Evolutionary conservation across 2,329 filamentous ascomycete species (phyloP).

Genomic region (Dactylellina cionopaga): DNA sequence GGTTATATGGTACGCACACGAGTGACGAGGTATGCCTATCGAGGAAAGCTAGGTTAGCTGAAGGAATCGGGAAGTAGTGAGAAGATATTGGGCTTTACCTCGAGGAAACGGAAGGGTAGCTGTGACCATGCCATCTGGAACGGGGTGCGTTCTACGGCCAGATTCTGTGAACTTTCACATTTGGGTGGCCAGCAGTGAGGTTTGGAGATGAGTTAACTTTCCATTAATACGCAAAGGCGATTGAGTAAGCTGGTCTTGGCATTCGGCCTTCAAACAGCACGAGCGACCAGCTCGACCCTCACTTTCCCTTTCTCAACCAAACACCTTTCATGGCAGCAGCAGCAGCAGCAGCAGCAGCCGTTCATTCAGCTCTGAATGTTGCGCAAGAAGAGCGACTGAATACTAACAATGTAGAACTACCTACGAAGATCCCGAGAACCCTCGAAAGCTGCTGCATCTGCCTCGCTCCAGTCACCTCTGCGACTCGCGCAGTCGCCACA

Average conservation of each 20-base stretch:
- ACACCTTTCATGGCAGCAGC: constrained; percentile 25
- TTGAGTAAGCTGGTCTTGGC: constrained; percentile 50
- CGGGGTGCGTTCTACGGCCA: constrained; percentile 1
- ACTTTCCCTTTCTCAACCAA: background rate
- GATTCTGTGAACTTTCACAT: constrained; percentile 2
- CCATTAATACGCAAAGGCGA: background rate
- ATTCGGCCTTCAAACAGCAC: background rate
- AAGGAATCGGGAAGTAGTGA: background rate
- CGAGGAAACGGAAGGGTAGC: constrained; percentile 39
- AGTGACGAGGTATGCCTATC: constrained; percentile 45
- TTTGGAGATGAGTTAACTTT: background rate
- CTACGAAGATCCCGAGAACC: background rate
- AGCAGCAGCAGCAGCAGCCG: no score
- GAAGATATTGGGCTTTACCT: constrained; percentile 11
- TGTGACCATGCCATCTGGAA: constrained; percentile 45
- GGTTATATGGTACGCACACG: constrained; percentile 16
- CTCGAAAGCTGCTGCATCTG: constrained; percentile 48
- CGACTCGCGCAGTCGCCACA: constrained; percentile 43
- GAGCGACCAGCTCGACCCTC: background rate
- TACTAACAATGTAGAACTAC: constrained; percentile 34
- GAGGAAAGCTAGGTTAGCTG: constrained; percentile 6
- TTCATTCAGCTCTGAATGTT: constrained; percentile 1
- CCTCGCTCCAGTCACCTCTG: constrained; percentile 22
- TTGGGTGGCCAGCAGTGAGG: constrained; percentile 1
- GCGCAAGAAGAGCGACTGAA: constrained; percentile 13